Conservation (phyloP, 106 monocot genomes). For the Amphibolis antarctica region DNA sequence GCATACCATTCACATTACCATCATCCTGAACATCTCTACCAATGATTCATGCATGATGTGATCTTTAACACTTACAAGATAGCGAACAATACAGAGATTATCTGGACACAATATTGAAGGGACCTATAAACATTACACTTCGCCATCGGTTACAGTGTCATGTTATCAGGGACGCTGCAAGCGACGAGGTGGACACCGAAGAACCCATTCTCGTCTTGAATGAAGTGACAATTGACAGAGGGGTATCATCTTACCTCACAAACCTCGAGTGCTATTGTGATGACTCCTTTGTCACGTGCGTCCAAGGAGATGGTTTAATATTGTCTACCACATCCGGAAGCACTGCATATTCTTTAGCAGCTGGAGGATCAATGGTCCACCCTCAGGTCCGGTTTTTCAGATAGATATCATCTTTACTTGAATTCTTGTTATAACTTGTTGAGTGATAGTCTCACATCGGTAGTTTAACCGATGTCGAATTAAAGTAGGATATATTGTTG, state of each 20-base stretch:
- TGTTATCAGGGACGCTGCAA: constrained; percentile 68
- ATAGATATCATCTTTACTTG: too few species aligned
- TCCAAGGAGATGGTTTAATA: constrained; percentile 97
- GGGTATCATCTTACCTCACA: constrained; percentile 93
- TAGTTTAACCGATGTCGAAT: too few species aligned
- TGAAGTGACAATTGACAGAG: constrained; percentile 96
- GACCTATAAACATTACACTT: constrained; percentile 86
- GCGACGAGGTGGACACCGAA: constrained; percentile 69
- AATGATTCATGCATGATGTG: not conserved
- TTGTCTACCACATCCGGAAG: constrained; percentile 97
- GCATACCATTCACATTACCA: not conserved
- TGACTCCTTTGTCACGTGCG: constrained; percentile 85
- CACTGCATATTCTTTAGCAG: constrained; percentile 96
- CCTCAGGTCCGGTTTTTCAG: constrained; percentile 92
- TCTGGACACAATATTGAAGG: constrained; percentile 52
- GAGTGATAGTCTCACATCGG: too few species aligned
- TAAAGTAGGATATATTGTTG: too few species aligned
- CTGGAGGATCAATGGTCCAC: constrained; percentile 99
- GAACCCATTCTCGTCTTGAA: constrained; percentile 88
- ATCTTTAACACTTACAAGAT: constrained; percentile 52
- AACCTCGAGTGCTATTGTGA: constrained; percentile 97
- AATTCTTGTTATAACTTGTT: too few species aligned
- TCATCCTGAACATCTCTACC: too few species aligned
- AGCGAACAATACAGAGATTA: constrained; percentile 76
- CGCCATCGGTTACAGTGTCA: constrained; percentile 83